Percentiles rank a stretch among this genome's conserved stretches.
phyloP scores from a whole-genome alignment of 495 filamentous ascomycete genomes.

The Penicillium samsonianum region DNA sequence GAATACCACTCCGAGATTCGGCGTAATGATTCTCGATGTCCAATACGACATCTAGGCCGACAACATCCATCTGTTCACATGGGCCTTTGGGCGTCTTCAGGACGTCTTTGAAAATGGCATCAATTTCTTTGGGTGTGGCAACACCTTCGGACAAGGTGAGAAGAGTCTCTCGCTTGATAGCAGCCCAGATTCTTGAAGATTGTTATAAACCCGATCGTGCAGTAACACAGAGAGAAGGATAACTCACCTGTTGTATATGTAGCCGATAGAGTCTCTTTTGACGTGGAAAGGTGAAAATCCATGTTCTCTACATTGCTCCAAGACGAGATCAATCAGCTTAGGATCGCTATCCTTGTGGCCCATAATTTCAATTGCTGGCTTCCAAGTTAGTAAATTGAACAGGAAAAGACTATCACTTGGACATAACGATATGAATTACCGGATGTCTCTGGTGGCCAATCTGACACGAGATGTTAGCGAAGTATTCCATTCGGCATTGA shows the following conservation, averaged over 20 bases:
- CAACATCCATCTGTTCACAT: slow-evolving; percentile 45
- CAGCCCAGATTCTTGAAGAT: slow-evolving; percentile 40
- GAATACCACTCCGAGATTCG: slow-evolving; percentile 21
- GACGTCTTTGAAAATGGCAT: slow-evolving; percentile 42
- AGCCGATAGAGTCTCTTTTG: slow-evolving; percentile 34
- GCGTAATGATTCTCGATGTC: slow-evolving; percentile 46
- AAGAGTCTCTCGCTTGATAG: slow-evolving; percentile 43
- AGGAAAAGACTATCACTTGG: neutral
- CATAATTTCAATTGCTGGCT: slow-evolving; percentile 43
- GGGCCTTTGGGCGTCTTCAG: slow-evolving; percentile 39
- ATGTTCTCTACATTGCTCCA: slow-evolving; percentile 30
- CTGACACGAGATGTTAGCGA: slow-evolving; percentile 12
- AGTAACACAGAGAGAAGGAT: neutral
- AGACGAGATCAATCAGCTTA: slow-evolving; percentile 25
- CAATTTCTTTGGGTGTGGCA: slow-evolving; percentile 36
- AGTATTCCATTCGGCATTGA: neutral
- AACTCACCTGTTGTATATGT: slow-evolving; percentile 42
- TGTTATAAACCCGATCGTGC: neutral
- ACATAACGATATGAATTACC: slow-evolving; percentile 24
- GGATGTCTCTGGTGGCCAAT: slow-evolving; percentile 44
- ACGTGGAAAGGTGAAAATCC: slow-evolving; percentile 44
- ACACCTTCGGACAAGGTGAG: slow-evolving; percentile 36
- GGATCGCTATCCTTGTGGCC: slow-evolving; percentile 34
- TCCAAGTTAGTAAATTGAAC: neutral
- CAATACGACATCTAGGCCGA: slow-evolving; percentile 41